Base-by-base conservation (phyloP, 352 stramenopile species). In the Pythium guiyangense region DNA sequence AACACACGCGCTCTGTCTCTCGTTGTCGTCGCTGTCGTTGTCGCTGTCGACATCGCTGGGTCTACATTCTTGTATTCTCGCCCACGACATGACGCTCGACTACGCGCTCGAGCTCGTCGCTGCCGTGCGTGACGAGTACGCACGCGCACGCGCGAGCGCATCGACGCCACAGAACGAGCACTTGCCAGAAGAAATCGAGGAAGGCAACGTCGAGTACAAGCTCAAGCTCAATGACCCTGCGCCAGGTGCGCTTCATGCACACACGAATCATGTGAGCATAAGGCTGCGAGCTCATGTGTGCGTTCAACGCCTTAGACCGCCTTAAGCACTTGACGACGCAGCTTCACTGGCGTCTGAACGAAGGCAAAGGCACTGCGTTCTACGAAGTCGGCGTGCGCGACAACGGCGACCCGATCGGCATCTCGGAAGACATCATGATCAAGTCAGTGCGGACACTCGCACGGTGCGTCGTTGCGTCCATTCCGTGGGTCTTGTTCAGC, bases 181-280 rank as follows among this genome's bases (percentile, higher is more conserved):
- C 48, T 63, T 94, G 27, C 74, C 80, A 12, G 70, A 79, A 39
- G 88, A 97, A 60, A 71, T 96, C 48, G 88, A 97, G 64, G 84
- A 96, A 60, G 88, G 88, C 25, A 96, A 94, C 62, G 74, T 96
- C 49, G 88, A 97, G 77, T 96, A 97, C 69, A 97, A 97, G 70
- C 77, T 90, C 49, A 84, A 95, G 68, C 70, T 97, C 37, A 70
- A 90, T n/a, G 71, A 87, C 49, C 77, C 77, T 2, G 60, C 79
- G 9, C 64, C 79, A 46, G 72, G 72, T 82, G 59, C 31, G 51
- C n/a, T n/a, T n/a, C n/a, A n/a, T n/a, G n/a, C n/a, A n/a, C n/a
- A n/a, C n/a, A n/a, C n/a, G n/a, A n/a, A n/a, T n/a, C n/a, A n/a
- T n/a, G n/a, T n/a, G n/a, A n/a, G n/a, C n/a, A n/a, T n/a, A n/a